phyloP scores from a whole-genome alignment of 345 rosid genomes.

The Populus simonii region DNA sequence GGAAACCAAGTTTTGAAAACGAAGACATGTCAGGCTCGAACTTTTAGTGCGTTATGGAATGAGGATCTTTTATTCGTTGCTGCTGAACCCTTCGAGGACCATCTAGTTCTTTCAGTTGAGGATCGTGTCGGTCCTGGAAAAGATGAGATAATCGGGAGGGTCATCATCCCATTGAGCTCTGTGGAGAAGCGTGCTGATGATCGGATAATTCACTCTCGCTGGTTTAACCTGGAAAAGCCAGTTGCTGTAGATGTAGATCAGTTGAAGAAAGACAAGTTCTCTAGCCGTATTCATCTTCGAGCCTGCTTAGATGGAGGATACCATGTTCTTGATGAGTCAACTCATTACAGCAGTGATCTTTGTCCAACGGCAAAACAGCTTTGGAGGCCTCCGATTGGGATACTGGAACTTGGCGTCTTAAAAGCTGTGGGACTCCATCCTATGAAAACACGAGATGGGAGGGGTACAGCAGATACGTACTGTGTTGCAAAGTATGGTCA shows the following conservation, averaged over 20 bases:
- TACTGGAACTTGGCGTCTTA: constrained; percentile 31
- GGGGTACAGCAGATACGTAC: constrained; percentile 33
- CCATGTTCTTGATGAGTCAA: constrained; percentile 37
- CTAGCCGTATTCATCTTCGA: constrained; percentile 34
- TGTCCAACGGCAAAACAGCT: constrained; percentile 37
- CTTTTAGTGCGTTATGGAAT: constrained; percentile 31
- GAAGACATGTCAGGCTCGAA: constrained; percentile 29
- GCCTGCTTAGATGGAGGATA: constrained; percentile 34
- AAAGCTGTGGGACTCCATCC: constrained; percentile 36
- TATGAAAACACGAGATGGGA: constrained; percentile 32
- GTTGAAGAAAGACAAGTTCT: constrained; percentile 31
- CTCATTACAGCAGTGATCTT: constrained; percentile 34
- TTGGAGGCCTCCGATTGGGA: constrained; percentile 34
- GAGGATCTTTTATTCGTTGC: constrained; percentile 39
- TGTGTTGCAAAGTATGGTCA: constrained; percentile 35
- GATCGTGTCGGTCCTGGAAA: constrained; percentile 32
- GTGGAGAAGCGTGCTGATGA: constrained; percentile 37
- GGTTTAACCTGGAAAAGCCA: constrained; percentile 38
- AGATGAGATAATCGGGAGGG: constrained; percentile 34
- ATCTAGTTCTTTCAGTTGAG: constrained; percentile 33
- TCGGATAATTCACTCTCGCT: constrained; percentile 30
- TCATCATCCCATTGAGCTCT: constrained; percentile 22
- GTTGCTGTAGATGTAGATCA: constrained; percentile 32
- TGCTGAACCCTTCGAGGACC: constrained; percentile 33
- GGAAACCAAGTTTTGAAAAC: constrained; percentile 34